These are phyloP conservation scores for Friedmanniomyces simplex DNA, from an alignment of 495 filamentous ascomycete genomes.

Conservation along the genomic window DNA sequence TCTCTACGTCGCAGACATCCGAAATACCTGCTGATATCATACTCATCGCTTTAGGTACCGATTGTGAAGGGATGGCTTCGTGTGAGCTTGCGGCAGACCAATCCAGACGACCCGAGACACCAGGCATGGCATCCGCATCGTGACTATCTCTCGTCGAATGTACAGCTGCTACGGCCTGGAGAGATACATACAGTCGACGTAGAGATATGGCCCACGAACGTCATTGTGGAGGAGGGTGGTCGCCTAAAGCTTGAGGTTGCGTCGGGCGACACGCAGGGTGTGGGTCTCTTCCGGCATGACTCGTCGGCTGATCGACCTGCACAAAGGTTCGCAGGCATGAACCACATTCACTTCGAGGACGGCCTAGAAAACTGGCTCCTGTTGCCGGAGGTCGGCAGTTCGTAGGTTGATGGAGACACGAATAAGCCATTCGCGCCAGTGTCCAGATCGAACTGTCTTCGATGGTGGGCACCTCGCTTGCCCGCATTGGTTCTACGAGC, in stretches of 20 bases:
- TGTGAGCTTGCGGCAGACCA: conserved; percentile 42
- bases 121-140: conserved; percentile 44
- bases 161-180: conserved; percentile 40
- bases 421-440: no score
- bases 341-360: conserved; percentile 14
- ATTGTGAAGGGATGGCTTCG: conserved; percentile 48
- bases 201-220: conserved; percentile 59
- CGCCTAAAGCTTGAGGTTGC: conserved; percentile 46
- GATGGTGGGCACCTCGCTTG: no score
- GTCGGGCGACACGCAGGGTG: conserved; percentile 51
- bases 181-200: conserved; percentile 53
- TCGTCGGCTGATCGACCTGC: conserved; percentile 42
- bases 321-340: conserved; percentile 6
- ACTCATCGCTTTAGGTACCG: no score
- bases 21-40: no score
- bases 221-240: conserved; percentile 44
- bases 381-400: conserved; percentile 17
- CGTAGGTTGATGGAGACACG: no score
- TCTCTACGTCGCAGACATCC: no score
- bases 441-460: no score
- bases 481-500: no score
- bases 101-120: conserved; percentile 39
- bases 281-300: conserved; percentile 45
- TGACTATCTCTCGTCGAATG: conserved; percentile 47
- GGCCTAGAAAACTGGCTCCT: conserved; percentile 13